Evolutionary conservation across 164 flowering plant genomes (phyloP).

Genomic region (Nelumbo lutea): DNA sequence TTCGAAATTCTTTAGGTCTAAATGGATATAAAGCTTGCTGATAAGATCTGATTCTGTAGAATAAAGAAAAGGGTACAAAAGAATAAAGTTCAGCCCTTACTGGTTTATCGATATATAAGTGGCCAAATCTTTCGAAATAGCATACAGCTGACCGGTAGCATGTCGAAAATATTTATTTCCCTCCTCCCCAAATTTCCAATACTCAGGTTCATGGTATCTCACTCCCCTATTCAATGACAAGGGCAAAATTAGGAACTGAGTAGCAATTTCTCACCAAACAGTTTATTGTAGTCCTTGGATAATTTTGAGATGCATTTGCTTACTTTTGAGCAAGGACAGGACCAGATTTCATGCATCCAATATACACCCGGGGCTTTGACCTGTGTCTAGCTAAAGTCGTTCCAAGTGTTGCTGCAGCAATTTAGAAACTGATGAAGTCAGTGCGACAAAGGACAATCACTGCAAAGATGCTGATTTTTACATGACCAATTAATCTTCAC

Average conservation of each 20-base stretch:
- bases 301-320: constrained; percentile 19
- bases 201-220: constrained; percentile 91
- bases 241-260: constrained; percentile 4
- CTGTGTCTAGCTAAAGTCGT: constrained; percentile 68
- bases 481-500: background rate
- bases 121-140: constrained; percentile 82
- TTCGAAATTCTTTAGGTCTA: background rate
- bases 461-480: background rate
- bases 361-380: constrained; percentile 69
- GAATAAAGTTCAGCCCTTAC: constrained; percentile 36
- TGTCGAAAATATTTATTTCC: constrained; percentile 97
- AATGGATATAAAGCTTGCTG: background rate
- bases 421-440: constrained; percentile 9
- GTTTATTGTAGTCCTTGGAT: background rate
- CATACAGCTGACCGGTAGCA: constrained; percentile 96
- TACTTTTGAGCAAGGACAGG: constrained; percentile 94
- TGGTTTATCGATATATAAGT: constrained; percentile 78
- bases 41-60: too few species aligned
- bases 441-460: constrained; percentile 3
- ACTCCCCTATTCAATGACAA: constrained; percentile 59
- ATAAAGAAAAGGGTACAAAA: too few species aligned
- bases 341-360: constrained; percentile 99
- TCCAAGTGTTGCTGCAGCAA: constrained; percentile 76
- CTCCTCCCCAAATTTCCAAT: constrained; percentile 95
- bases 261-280: background rate